Conservation (phyloP, 352 stramenopile genomes). For the Elongisporangium undulatum region DNA sequence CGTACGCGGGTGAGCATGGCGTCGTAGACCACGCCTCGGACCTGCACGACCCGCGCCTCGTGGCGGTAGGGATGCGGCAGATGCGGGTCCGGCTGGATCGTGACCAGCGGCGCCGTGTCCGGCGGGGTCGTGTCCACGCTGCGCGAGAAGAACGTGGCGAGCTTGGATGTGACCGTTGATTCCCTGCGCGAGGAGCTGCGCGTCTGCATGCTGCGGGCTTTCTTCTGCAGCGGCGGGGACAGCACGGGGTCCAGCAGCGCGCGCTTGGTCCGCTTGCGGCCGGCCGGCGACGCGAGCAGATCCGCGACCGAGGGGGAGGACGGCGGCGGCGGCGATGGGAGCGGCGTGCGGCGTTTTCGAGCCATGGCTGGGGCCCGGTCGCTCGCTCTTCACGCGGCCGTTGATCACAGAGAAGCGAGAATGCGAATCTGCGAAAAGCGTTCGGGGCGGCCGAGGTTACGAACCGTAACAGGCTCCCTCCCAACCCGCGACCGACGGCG, state of each 20-base stretch:
- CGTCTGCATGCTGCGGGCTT: slow-evolving; percentile 8
- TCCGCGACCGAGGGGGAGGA: slow-evolving; percentile 2
- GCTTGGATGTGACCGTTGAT: slow-evolving; percentile 8
- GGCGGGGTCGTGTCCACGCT: slow-evolving; percentile 11
- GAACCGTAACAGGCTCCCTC: no score
- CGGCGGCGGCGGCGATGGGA: slow-evolving; percentile 4
- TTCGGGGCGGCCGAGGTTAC: no score
- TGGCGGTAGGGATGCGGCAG: slow-evolving; percentile 35
- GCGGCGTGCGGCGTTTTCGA: slow-evolving; percentile 25
- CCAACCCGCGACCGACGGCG: no score
- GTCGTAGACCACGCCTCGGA: slow-evolving; percentile 41
- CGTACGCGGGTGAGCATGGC: slow-evolving; percentile 60
- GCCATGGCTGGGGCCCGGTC: slow-evolving; percentile 15
- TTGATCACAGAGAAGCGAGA: no score
- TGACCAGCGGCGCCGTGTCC: slow-evolving; percentile 6
- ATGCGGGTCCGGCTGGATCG: slow-evolving; percentile 50
- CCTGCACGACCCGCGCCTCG: slow-evolving; percentile 28
- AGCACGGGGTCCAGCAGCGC: slow-evolving; percentile 22
- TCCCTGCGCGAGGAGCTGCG: slow-evolving; percentile 10
- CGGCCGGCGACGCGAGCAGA: slow-evolving; percentile 7
- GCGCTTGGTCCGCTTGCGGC: slow-evolving; percentile 3
- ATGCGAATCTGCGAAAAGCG: no score
- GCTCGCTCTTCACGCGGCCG: no score
- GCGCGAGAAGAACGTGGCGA: no score
- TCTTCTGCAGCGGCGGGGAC: slow-evolving; percentile 48